Evolutionary conservation across 805 yeast species (phyloP), one percentile per base, ranked within the genome.

Genomic region (Saturnispora sekii): DNA sequence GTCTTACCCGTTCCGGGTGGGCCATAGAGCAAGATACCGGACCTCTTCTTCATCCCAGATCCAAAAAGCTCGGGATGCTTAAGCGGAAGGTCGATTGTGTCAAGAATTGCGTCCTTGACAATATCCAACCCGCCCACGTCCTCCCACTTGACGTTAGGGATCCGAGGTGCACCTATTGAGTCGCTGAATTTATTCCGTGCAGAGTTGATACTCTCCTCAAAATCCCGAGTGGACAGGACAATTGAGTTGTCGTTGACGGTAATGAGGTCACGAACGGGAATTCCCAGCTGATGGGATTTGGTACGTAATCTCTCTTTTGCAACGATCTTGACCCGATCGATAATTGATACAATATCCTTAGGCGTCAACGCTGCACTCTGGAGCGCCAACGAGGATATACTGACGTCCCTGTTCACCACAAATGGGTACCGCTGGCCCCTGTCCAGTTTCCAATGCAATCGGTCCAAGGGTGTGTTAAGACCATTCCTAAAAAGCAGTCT

Each of bases 1-100:
- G 98, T 93, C 60, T 93, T 93, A 54, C 98, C 98, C 0, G 98
- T 93, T 18, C 98, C 98, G 0, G 98, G 98, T 0, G 98, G 98
- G 0, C 98, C 98, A 65, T 93, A 93, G 61, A 93, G 88, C 51
- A 93, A 65, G 33, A 93, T 84, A 40, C 98, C 98, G 57, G 94
- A 81, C 63, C 98, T 74, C 60, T 90, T 90, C 62, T 93, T 90
- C 60, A 93, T 76, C 0, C 97, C 97, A 38, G 80, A 79, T 41
- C 79, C 74, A 63, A 90, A 90, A 46, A 93, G 66, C 53, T 87
- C 95, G 0, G 97, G 97, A 59, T 84, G 89, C 56, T 85, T 87
- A 58, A 90, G 68, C 2, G 98, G 98, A 84, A 90, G 77, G 54
- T 90, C 97, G 48, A 93, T 89, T 0, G 98, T 90, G 58, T 93